Base-by-base conservation (phyloP, 495 filamentous ascomycete species). In the Aspergillus avenaceus region DNA sequence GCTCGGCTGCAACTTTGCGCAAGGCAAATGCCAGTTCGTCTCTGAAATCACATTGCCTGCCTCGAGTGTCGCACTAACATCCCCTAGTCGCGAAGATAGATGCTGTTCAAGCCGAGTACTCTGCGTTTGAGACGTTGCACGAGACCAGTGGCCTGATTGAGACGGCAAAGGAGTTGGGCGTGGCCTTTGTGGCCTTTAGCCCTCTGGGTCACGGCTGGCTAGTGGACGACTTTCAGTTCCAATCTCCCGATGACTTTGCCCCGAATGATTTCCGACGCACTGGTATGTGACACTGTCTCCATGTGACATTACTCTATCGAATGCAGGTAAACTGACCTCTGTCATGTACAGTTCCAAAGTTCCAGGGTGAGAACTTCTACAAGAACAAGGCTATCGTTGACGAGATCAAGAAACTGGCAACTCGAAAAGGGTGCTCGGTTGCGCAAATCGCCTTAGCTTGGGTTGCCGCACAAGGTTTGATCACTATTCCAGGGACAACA, bases 321-420 rank as follows among this genome's bases (percentile, higher is more conserved):
- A 14, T n/a, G 42, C 28, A 25, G 13, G 11, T 16, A 14, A 27
- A 47, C 34, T 31, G n/a, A n/a, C n/a, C n/a, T n/a, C n/a, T n/a
- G n/a, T n/a, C n/a, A n/a, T 19, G 28, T 2, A 18, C 24, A 76
- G 72, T 50, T 5, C 72, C 74, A 14, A 75, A 75, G 44, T 77
- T 77, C 52, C 72, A 77, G 55, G 71, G 71, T 21, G 74, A 77
- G 11, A 77, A 77, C 50, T 77, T 77, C 54, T 74, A 72, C 58
- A 72, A 72, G 51, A 77, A 77, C 46, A 52, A 45, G 13, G 65
- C 60, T 18, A 74, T 77, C 27, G 70, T 75, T 5, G 69, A 74
- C 1, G 67, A 72, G 36, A 70, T 74, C 27, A 71, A 72, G 53
- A 65, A 66, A 43, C 61, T 77, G 8, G 70, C 74, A 4, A 25